These are phyloP conservation scores for Crithidia brevicula DNA, from an alignment of 208 protist species.

Conservation along the genomic window DNA sequence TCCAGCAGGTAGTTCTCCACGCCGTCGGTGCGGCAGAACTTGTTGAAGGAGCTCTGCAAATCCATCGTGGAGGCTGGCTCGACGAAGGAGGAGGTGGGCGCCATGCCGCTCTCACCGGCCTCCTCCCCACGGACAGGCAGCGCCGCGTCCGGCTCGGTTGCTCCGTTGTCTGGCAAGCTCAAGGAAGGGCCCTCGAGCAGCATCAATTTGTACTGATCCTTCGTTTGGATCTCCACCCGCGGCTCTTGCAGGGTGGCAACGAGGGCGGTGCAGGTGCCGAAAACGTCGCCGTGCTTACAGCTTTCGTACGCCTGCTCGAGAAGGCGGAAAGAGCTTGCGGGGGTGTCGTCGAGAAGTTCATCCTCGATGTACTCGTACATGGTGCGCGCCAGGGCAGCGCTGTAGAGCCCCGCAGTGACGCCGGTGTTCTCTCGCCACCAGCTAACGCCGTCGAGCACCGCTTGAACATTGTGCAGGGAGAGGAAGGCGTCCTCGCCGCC, in stretches of 20 bases:
- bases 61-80: conserved; percentile 11
- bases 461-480: conserved; percentile 49
- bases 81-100: neutral
- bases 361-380: conserved; percentile 77
- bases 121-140: neutral
- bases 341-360: conserved; percentile 56
- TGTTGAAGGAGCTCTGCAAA: conserved; percentile 7
- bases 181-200: conserved; percentile 26
- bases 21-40: conserved; percentile 8
- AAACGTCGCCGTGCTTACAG: conserved; percentile 51
- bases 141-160: neutral
- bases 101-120: neutral
- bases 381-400: conserved; percentile 55
- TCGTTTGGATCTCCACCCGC: conserved; percentile 38
- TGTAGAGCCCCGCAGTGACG: conserved; percentile 72
- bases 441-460: conserved; percentile 75
- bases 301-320: conserved; percentile 61
- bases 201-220: conserved; percentile 40
- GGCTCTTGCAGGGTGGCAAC: conserved; percentile 67
- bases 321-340: conserved; percentile 55
- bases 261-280: conserved; percentile 70
- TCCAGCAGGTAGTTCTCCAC: conserved; percentile 53
- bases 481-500: conserved; percentile 82
- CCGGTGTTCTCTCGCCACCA: conserved; percentile 71
- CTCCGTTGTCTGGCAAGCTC: neutral